Evolutionary conservation across 306 rosid species (phyloP).

Genomic region (Acacia crassicarpa): DNA sequence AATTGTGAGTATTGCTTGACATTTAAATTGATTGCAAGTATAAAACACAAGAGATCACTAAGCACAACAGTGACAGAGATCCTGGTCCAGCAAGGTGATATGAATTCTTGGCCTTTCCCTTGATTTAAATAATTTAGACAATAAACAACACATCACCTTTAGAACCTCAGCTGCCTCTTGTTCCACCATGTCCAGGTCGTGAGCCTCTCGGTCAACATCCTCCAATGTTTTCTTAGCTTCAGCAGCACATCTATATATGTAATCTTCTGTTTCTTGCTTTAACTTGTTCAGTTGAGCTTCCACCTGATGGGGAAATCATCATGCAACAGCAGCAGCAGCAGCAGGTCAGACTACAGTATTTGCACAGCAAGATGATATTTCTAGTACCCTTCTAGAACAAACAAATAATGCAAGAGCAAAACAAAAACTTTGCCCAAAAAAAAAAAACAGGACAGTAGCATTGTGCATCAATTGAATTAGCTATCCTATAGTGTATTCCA

Average conservation of each 20-base stretch:
- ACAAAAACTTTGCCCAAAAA: background rate
- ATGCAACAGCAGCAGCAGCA: slow-evolving; percentile 14
- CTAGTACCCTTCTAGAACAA: slow-evolving; percentile 16
- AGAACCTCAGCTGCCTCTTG: slow-evolving; percentile 69
- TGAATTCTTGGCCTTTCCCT: slow-evolving; percentile 6
- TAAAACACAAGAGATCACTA: background rate
- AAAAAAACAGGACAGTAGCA: background rate
- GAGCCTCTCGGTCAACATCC: slow-evolving; percentile 53
- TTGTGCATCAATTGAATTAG: background rate
- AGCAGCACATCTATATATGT: slow-evolving; percentile 43
- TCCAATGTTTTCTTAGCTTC: slow-evolving; percentile 65
- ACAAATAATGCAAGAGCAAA: background rate
- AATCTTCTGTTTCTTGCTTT: slow-evolving; percentile 63
- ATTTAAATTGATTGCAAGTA: background rate
- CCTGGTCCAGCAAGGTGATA: background rate
- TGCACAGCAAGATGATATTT: slow-evolving; percentile 3
- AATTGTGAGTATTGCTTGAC: background rate
- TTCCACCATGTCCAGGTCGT: slow-evolving; percentile 58
- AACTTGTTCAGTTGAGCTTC: slow-evolving; percentile 54
- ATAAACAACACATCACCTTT: slow-evolving; percentile 49
- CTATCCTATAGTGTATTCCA: background rate
- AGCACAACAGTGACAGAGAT: background rate
- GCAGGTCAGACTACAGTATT: slow-evolving; percentile 23
- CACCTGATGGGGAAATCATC: slow-evolving; percentile 45
- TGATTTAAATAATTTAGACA: background rate